Base-by-base conservation (phyloP, 2,329 filamentous ascomycete genomes). In the Colletotrichum sojae region DNA sequence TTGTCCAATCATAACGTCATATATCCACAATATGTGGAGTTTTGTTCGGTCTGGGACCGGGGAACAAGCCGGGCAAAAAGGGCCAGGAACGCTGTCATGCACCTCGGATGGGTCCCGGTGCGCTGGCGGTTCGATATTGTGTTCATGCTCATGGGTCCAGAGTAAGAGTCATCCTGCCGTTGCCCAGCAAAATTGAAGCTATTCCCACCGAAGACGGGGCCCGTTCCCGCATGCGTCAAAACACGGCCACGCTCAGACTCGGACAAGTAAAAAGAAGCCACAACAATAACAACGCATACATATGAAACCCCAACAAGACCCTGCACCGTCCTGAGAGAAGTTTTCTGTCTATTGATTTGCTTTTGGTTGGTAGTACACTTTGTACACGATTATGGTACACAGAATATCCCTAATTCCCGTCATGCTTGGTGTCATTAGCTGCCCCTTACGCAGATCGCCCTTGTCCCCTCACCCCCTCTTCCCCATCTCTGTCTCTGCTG, bases 361-460 rank as follows among this genome's bases (percentile, higher is more conserved):
- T 36, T 51, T 39, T 22, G 27, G n/a, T 46, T 36, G 46, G 18
- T 67, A 61, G 39, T 69, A 69, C 67, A 69, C 67, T 69, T 66
- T 69, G 67, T 56, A 69, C 67, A 69, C 62, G 55, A 57, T 69
- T 67, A 69, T 69, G 49, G 62, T 69, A 69, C 67, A 69, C 20
- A 46, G 56, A 45, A 67, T 56, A 69, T 57, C 62, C 66, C 67
- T 51, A 45, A 52, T 58, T 61, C 25, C 67, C 51, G 25, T 69
- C 67, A 67, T 69, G 62, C 62, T 67, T 46, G 31, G 31, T 36
- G 51, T 69, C 67, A 61, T 69, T 69, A 69, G 62, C 62, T 36
- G 52, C 66, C 31, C 48, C 20, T 55, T 55, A 18, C 36, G 36
- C 45, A 20, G 10, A 12, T 40, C 39, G 48, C 36, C 31, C 53